Evolutionary conservation across 2,329 filamentous ascomycete genomes (phyloP).

Genomic region (Botrytis sinoallii): DNA sequence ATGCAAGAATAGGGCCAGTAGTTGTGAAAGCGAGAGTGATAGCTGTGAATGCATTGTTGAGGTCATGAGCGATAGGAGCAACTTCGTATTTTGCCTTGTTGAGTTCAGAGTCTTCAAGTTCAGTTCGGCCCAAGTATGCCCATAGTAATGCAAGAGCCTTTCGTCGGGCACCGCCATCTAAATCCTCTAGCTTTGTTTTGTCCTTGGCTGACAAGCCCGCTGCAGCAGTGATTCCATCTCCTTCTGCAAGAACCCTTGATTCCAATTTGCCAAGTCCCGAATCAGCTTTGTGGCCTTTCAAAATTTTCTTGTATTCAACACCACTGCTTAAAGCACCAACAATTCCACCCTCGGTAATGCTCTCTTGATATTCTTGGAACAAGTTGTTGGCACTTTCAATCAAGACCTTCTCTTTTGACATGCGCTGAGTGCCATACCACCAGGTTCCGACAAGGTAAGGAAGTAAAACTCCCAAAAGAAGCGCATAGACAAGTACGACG

Average conservation of each 20-base stretch:
- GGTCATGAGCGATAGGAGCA: slow-evolving; percentile 77
- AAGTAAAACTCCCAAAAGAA: slow-evolving; percentile 82
- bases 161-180: slow-evolving; percentile 76
- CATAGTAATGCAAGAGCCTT: slow-evolving; percentile 89
- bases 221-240: slow-evolving; percentile 50
- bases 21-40: slow-evolving; percentile 86
- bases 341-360: slow-evolving; percentile 75
- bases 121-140: slow-evolving; percentile 89
- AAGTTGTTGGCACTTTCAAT: slow-evolving; percentile 92
- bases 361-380: slow-evolving; percentile 88
- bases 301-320: slow-evolving; percentile 74
- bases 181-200: slow-evolving; percentile 69
- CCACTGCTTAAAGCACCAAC: slow-evolving; percentile 79
- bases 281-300: slow-evolving; percentile 77
- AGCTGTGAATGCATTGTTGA: slow-evolving; percentile 83
- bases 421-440: slow-evolving; percentile 96
- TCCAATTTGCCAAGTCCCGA: slow-evolving; percentile 80
- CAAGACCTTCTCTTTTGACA: slow-evolving; percentile 89
- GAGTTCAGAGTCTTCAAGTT: slow-evolving; percentile 73
- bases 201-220: slow-evolving; percentile 69
- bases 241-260: slow-evolving; percentile 67
- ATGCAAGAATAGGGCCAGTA: slow-evolving; percentile 75
- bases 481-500: slow-evolving; percentile 83
- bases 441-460: slow-evolving; percentile 93
- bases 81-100: slow-evolving; percentile 87